Conservation (phyloP, 2,329 filamentous ascomycete species). For the Nannizziopsis arthrosporioides region DNA sequence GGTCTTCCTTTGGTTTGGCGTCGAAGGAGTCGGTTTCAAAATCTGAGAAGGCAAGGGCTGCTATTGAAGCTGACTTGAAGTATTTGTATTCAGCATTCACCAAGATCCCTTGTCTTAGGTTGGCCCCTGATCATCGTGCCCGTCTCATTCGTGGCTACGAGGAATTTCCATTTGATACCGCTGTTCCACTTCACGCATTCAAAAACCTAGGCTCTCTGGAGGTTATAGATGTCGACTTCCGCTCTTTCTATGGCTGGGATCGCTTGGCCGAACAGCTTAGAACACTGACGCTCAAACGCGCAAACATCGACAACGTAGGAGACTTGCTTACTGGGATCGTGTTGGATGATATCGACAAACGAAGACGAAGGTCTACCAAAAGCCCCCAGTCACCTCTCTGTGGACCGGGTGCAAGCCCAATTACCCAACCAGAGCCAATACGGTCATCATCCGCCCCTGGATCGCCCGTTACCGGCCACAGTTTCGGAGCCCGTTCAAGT, state of each 20-base stretch:
- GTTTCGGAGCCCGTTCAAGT: slow-evolving; percentile 39
- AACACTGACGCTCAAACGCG: slow-evolving; percentile 77
- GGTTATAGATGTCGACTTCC: slow-evolving; percentile 88
- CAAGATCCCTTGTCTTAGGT: slow-evolving; percentile 82
- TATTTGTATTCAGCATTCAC: slow-evolving; percentile 98
- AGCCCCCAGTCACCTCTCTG: slow-evolving; percentile 66
- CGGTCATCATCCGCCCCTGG: slow-evolving; percentile 59
- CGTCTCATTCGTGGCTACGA: slow-evolving; percentile 86
- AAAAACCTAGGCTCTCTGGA: slow-evolving; percentile 93
- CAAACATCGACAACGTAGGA: slow-evolving; percentile 74
- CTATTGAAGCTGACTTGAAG: slow-evolving; percentile 74
- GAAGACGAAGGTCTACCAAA: slow-evolving; percentile 78
- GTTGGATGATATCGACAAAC: slow-evolving; percentile 88
- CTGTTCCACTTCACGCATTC: slow-evolving; percentile 90
- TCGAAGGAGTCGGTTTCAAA: slow-evolving; percentile 69
- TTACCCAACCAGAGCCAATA: slow-evolving; percentile 52
- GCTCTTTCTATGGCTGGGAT: slow-evolving; percentile 97
- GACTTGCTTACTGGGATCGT: slow-evolving; percentile 90
- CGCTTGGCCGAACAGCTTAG: slow-evolving; percentile 81
- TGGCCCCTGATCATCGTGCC: slow-evolving; percentile 87
- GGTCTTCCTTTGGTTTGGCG: slow-evolving; percentile 75
- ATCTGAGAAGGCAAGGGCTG: slow-evolving; percentile 79
- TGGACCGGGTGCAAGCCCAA: slow-evolving; percentile 50
- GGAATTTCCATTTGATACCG: slow-evolving; percentile 95
- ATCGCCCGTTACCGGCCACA: slow-evolving; percentile 44